Evolutionary conservation across 2,329 filamentous ascomycete species (phyloP).

Genomic region (Acephala macrosclerotiorum): DNA sequence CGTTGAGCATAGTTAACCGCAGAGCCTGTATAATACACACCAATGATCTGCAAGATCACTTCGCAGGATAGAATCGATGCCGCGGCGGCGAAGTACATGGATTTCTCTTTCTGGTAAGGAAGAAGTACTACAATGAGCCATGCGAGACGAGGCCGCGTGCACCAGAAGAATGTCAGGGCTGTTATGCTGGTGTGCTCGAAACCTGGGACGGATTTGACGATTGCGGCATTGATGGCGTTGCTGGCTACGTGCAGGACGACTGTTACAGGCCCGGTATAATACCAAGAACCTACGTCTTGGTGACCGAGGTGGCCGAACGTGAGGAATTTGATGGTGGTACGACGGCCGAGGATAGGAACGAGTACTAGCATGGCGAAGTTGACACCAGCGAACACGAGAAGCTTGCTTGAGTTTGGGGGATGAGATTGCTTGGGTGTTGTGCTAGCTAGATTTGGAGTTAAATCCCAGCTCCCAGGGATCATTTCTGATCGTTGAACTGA

Average conservation of each 20-base stretch:
- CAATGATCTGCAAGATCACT: not conserved
- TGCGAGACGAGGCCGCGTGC: not conserved
- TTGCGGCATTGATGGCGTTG: constrained; percentile 7
- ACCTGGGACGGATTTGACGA: not conserved
- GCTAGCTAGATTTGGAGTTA: not conserved
- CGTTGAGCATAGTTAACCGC: not conserved
- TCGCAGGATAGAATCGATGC: not conserved
- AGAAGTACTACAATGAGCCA: constrained; percentile 1
- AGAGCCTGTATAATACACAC: not conserved
- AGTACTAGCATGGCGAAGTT: not conserved
- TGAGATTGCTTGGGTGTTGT: not conserved
- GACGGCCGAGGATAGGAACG: not conserved
- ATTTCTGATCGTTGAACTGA: not conserved
- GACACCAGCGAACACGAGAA: not conserved
- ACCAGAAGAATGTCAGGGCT: constrained; percentile 2
- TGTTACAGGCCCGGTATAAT: not conserved
- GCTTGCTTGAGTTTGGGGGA: not conserved
- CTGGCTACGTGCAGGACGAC: not conserved
- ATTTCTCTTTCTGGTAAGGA: not conserved
- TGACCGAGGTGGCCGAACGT: not conserved
- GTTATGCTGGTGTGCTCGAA: not conserved
- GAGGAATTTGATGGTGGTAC: not conserved
- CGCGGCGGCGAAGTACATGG: not conserved
- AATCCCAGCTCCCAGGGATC: not conserved
- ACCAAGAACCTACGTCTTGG: not conserved